Percentiles rank a stretch among this genome's conserved stretches.
Evolutionary conservation across 352 stramenopile genomes (phyloP).

Genomic region (Pythium diclinum): DNA sequence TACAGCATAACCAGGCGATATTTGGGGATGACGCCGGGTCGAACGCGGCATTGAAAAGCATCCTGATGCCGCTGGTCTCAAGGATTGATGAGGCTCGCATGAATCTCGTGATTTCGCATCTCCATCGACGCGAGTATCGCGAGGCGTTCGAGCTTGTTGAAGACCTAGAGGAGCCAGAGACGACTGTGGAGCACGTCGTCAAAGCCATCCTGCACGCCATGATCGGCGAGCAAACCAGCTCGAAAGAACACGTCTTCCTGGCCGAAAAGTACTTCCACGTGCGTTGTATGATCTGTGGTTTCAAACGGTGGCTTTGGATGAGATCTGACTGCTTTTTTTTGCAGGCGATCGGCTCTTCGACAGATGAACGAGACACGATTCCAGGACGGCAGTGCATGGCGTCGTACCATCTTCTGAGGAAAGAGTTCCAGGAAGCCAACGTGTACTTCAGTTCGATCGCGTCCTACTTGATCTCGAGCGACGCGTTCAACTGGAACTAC

Average conservation of each 20-base stretch:
- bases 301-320: too few relatives aligned
- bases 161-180: slow-evolving; percentile 41
- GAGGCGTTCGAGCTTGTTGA: slow-evolving; percentile 60
- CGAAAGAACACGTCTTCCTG: slow-evolving; percentile 69
- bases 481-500: slow-evolving; percentile 85
- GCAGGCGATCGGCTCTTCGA: slow-evolving; percentile 42
- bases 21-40: slow-evolving; percentile 34
- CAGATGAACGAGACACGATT: slow-evolving; percentile 60
- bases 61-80: slow-evolving; percentile 38
- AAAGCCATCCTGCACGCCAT: slow-evolving; percentile 61
- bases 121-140: slow-evolving; percentile 47
- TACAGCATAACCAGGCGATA: slow-evolving; percentile 51
- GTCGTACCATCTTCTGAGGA: slow-evolving; percentile 63
- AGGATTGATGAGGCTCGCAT: slow-evolving; percentile 46
- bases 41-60: slow-evolving; percentile 7
- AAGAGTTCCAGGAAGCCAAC: slow-evolving; percentile 58
- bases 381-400: slow-evolving; percentile 68
- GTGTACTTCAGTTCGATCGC: slow-evolving; percentile 70
- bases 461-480: slow-evolving; percentile 44
- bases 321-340: neutral
- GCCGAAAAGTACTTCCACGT: slow-evolving; percentile 70
- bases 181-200: slow-evolving; percentile 39
- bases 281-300: neutral
- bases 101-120: slow-evolving; percentile 54
- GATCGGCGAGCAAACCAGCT: slow-evolving; percentile 55